Percentiles rank a stretch among this genome's conserved stretches.
Evolutionary conservation across 2,329 filamentous ascomycete genomes (phyloP).

Genomic region (Tolypocladium tropicale): DNA sequence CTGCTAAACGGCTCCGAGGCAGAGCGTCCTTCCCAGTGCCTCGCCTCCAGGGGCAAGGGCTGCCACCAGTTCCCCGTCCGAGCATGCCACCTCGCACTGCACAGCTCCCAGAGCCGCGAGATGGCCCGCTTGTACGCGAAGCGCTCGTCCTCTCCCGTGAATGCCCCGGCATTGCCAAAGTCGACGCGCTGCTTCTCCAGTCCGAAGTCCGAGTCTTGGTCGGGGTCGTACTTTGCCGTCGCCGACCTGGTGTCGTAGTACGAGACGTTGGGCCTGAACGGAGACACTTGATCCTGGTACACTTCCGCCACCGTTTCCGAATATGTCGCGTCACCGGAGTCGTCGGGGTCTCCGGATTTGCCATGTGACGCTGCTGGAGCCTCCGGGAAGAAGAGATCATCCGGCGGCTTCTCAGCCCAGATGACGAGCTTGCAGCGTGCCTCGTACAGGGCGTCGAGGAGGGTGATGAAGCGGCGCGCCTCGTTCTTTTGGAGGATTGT

Average conservation of each 20-base stretch:
- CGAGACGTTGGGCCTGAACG: constrained; percentile 71
- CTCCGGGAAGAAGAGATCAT: constrained; percentile 71
- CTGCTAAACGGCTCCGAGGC: constrained; percentile 12
- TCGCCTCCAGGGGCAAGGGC: constrained; percentile 50
- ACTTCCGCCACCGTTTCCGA: constrained; percentile 48
- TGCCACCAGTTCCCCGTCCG: constrained; percentile 60
- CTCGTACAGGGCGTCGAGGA: constrained; percentile 74
- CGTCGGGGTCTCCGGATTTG: constrained; percentile 6
- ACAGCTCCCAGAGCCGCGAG: constrained; percentile 76
- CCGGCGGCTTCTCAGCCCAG: constrained; percentile 55
- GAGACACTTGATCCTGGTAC: constrained; percentile 66
- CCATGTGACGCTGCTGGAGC: constrained; percentile 11
- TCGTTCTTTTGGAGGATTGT: constrained; percentile 66
- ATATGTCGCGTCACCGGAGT: constrained; percentile 27
- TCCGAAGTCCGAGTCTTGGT: constrained; percentile 47
- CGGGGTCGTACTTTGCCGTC: constrained; percentile 40
- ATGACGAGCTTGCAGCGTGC: constrained; percentile 68
- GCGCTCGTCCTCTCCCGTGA: constrained; percentile 72
- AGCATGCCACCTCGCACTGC: constrained; percentile 61
- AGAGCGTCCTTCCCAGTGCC: constrained; percentile 52
- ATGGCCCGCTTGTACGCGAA: constrained; percentile 73
- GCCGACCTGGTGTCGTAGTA: constrained; percentile 42
- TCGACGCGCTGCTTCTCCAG: constrained; percentile 35
- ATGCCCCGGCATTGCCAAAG: constrained; percentile 56
- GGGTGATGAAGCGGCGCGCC: constrained; percentile 67